Evolutionary conservation across 2,329 filamentous ascomycete genomes (phyloP).

Genomic region (Kalmusia sp.): DNA sequence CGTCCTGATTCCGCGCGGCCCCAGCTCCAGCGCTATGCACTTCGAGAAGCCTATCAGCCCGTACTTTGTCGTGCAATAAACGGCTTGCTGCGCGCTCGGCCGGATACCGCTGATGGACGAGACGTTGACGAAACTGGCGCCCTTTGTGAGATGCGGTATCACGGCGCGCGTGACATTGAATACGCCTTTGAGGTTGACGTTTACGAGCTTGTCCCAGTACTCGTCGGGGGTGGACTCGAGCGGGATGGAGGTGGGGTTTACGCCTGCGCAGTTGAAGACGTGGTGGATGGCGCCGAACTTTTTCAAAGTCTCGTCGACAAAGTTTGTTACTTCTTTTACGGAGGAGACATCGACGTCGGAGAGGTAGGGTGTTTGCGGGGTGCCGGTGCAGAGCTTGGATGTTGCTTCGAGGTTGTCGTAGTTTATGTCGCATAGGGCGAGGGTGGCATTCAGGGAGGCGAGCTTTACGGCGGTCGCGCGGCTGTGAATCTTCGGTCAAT

Average conservation of each 20-base stretch:
- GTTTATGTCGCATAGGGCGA: constrained; percentile 47
- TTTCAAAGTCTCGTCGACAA: constrained; percentile 47
- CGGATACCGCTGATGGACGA: constrained; percentile 32
- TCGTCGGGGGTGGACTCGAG: constrained; percentile 53
- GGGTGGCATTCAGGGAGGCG: constrained; percentile 51
- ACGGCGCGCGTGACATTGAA: constrained; percentile 54
- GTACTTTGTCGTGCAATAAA: constrained; percentile 46
- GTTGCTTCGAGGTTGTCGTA: constrained; percentile 47
- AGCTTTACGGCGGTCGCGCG: constrained; percentile 56
- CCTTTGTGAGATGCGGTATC: constrained; percentile 44
- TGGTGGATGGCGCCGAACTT: constrained; percentile 48
- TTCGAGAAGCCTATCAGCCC: constrained; percentile 45
- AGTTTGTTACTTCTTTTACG: constrained; percentile 50
- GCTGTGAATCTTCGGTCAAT: constrained; percentile 28
- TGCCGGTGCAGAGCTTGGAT: constrained; percentile 51
- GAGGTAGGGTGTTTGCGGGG: constrained; percentile 39
- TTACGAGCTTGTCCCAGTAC: constrained; percentile 56
- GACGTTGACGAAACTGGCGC: constrained; percentile 39
- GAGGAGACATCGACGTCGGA: constrained; percentile 56
- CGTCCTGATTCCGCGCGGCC: constrained; percentile 37
- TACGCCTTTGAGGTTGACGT: constrained; percentile 54
- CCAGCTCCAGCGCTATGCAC: constrained; percentile 40
- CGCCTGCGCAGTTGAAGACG: constrained; percentile 56
- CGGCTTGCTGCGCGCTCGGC: constrained; percentile 33
- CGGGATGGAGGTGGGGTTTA: constrained; percentile 55